Conservation (phyloP, 148 eudicot genomes). For the Nyssa sinensis region DNA sequence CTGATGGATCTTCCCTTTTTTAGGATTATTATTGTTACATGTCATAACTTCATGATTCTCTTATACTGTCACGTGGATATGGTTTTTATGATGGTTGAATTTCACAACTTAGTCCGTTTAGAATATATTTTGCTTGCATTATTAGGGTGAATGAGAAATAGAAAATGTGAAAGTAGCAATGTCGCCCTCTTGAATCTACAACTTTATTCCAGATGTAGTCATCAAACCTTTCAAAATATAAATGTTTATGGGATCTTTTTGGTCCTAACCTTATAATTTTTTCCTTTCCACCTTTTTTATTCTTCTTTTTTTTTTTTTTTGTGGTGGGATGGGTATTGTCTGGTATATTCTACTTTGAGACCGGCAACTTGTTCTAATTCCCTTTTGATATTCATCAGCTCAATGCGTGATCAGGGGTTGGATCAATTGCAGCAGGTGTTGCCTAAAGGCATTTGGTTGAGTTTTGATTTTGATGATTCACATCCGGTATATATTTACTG, state of each 20-base stretch:
- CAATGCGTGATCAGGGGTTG: slow-evolving; percentile 48
- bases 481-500: slow-evolving; percentile 74
- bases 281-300: not conserved
- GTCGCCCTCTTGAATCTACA: not conserved
- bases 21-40: too few relatives aligned
- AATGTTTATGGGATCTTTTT: not conserved
- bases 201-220: not conserved
- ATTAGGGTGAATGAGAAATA: not conserved
- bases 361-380: slow-evolving; percentile 16
- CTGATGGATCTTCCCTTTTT: not conserved
- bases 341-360: not conserved
- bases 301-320: not conserved
- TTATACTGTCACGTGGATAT: not conserved
- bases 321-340: not conserved
- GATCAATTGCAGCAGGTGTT: slow-evolving; percentile 56
- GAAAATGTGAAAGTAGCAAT: not conserved
- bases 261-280: not conserved
- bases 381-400: slow-evolving; percentile 44
- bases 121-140: not conserved
- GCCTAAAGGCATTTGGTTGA: slow-evolving; percentile 86
- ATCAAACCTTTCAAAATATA: not conserved
- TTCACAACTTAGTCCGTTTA: too few relatives aligned
- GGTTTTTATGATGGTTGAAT: not conserved
- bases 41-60: not conserved
- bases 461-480: slow-evolving; percentile 89